Conservation (phyloP, 306 rosid genomes). For the Fagus crenata region DNA sequence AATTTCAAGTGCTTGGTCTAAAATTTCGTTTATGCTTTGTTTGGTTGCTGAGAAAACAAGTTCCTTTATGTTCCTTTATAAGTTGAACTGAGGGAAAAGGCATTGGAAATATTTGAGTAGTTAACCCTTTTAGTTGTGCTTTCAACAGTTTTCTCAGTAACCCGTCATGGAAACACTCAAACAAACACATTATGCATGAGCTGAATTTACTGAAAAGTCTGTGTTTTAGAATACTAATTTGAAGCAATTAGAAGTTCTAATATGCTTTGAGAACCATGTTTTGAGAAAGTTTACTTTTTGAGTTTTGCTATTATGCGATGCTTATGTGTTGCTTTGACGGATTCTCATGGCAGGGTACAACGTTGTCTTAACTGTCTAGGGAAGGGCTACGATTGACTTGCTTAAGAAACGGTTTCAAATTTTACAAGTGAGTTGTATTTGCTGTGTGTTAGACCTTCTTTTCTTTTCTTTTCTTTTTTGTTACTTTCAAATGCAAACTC, state of each 20-base stretch:
- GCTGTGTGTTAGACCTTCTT: neutral
- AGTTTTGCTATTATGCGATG: neutral
- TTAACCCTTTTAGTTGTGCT: neutral
- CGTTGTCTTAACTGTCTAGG: conserved; percentile 86
- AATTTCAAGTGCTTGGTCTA: conserved; percentile 11
- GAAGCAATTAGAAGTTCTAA: neutral
- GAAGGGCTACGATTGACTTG: conserved; percentile 61
- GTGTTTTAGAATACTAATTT: neutral
- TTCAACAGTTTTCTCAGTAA: neutral
- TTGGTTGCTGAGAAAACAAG: neutral
- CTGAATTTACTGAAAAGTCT: neutral
- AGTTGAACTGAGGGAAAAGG: neutral
- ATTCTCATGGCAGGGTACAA: conserved; percentile 61
- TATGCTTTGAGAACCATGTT: neutral
- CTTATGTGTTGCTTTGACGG: conserved; percentile 15
- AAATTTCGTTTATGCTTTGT: neutral
- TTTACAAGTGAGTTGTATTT: conserved; percentile 9
- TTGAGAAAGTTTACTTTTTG: neutral
- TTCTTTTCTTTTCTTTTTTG: too few relatives aligned
- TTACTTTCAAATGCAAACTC: neutral
- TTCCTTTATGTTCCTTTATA: neutral
- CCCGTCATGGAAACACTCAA: neutral
- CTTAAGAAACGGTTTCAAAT: conserved; percentile 4
- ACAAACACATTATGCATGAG: neutral
- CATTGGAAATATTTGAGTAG: neutral